Evolutionary conservation across 2,329 filamentous ascomycete genomes (phyloP).

Genomic region (Beauveria sp.): DNA sequence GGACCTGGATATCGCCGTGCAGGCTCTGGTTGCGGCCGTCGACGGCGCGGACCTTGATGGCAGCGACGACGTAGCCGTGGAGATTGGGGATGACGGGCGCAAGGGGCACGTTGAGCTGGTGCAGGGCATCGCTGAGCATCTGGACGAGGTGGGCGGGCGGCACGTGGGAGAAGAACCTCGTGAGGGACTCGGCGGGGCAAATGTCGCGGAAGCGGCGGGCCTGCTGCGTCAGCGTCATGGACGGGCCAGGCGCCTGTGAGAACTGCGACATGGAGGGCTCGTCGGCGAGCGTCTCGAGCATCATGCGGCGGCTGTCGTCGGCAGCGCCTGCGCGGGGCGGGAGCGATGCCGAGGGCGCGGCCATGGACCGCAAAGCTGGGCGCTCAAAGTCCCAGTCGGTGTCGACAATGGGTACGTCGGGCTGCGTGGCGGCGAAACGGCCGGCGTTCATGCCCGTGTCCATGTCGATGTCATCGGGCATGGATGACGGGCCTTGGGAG

Average conservation of each 20-base stretch:
- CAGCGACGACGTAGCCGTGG: slow-evolving; percentile 49
- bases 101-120: slow-evolving; percentile 75
- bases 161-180: slow-evolving; percentile 84
- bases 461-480: slow-evolving; percentile 59
- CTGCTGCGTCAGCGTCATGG: slow-evolving; percentile 78
- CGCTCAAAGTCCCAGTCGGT: slow-evolving; percentile 83
- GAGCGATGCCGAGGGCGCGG: slow-evolving; percentile 29
- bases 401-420: slow-evolving; percentile 68
- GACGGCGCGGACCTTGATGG: slow-evolving; percentile 65
- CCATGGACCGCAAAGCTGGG: slow-evolving; percentile 50
- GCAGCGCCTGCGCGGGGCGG: slow-evolving; percentile 22
- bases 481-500: slow-evolving; percentile 28
- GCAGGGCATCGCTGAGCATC: slow-evolving; percentile 71
- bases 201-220: slow-evolving; percentile 87
- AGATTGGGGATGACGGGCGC: slow-evolving; percentile 39
- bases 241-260: slow-evolving; percentile 67
- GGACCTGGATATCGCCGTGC: slow-evolving; percentile 67
- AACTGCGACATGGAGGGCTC: slow-evolving; percentile 87
- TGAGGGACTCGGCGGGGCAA: slow-evolving; percentile 76
- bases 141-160: slow-evolving; percentile 68
- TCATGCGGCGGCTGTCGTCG: slow-evolving; percentile 29
- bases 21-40: slow-evolving; percentile 66
- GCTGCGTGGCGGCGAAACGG: slow-evolving; percentile 73
- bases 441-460: slow-evolving; percentile 42
- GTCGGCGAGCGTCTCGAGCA: slow-evolving; percentile 63